phyloP scores from a whole-genome alignment of 164 flowering plant genomes.

The Magnolia sinica region DNA sequence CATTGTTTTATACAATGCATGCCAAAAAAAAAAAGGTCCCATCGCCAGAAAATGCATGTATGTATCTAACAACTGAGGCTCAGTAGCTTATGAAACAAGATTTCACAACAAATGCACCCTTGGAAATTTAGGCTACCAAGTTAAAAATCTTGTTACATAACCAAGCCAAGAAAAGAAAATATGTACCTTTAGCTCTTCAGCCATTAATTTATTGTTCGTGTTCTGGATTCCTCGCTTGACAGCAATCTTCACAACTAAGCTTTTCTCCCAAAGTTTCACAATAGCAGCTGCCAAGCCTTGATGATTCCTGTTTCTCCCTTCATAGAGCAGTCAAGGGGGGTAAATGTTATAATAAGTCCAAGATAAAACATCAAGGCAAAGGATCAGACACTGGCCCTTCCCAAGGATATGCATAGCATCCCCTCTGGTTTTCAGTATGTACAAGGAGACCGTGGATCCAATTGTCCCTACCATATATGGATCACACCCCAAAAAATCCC shows the following conservation, averaged over 20 bases:
- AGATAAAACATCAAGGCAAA: neutral
- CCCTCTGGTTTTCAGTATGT: neutral
- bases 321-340: slow-evolving; percentile 11
- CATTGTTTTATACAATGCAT: no score
- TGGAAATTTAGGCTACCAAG: no score
- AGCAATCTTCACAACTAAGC: slow-evolving; percentile 87
- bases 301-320: slow-evolving; percentile 95
- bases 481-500: neutral
- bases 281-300: slow-evolving; percentile 94
- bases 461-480: neutral
- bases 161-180: neutral
- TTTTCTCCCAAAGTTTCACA: slow-evolving; percentile 91
- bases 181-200: slow-evolving; percentile 85
- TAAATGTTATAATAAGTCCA: neutral
- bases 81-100: no score
- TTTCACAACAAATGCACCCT: no score
- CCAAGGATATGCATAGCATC: neutral
- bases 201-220: slow-evolving; percentile 93
- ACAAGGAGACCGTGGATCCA: neutral
- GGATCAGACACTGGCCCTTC: neutral
- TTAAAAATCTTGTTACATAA: neutral
- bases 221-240: slow-evolving; percentile 96
- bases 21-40: no score
- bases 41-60: no score
- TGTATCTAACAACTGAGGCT: no score